These are phyloP conservation scores for Trichoderma erinaceum DNA, from an alignment of 495 filamentous ascomycete species.

Conservation along the genomic window DNA sequence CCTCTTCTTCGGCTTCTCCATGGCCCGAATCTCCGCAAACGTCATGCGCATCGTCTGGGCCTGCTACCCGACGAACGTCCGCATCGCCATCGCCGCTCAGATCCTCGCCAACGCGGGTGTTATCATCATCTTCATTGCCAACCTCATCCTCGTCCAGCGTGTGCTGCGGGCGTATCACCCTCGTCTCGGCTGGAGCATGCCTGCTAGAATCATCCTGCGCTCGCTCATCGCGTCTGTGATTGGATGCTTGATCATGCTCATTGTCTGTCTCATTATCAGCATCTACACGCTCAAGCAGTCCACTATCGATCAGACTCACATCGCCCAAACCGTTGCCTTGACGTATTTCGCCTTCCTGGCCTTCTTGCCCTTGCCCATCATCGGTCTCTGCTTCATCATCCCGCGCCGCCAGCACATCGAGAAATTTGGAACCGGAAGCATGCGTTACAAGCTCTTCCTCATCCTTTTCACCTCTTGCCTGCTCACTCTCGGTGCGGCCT, in stretches of 20 bases:
- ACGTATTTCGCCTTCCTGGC: conserved; percentile 65
- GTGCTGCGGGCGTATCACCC: conserved; percentile 71
- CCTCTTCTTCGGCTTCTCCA: conserved; percentile 72
- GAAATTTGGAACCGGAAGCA: conserved; percentile 64
- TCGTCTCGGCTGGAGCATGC: conserved; percentile 56
- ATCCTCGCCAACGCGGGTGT: conserved; percentile 74
- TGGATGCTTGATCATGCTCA: conserved; percentile 59
- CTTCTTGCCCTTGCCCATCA: conserved; percentile 66
- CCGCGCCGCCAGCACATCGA: conserved; percentile 50
- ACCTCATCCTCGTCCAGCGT: conserved; percentile 73
- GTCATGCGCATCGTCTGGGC: conserved; percentile 59
- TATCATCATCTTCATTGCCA: conserved; percentile 71
- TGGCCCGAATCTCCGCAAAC: conserved; percentile 60
- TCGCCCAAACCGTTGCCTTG: conserved; percentile 59
- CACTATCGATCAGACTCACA: conserved; percentile 45
- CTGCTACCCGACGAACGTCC: conserved; percentile 37
- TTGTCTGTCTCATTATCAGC: conserved; percentile 57
- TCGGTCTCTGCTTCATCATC: conserved; percentile 43
- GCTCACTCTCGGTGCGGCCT: conserved; percentile 64
- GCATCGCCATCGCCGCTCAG: conserved; percentile 61
- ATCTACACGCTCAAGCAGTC: conserved; percentile 61
- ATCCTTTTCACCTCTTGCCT: conserved; percentile 49
- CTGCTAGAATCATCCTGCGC: conserved; percentile 45
- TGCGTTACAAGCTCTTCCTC: conserved; percentile 59
- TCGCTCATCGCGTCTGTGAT: conserved; percentile 56